phyloP scores from a whole-genome alignment of 208 protist genomes.

The Angomonas ambiguus region DNA sequence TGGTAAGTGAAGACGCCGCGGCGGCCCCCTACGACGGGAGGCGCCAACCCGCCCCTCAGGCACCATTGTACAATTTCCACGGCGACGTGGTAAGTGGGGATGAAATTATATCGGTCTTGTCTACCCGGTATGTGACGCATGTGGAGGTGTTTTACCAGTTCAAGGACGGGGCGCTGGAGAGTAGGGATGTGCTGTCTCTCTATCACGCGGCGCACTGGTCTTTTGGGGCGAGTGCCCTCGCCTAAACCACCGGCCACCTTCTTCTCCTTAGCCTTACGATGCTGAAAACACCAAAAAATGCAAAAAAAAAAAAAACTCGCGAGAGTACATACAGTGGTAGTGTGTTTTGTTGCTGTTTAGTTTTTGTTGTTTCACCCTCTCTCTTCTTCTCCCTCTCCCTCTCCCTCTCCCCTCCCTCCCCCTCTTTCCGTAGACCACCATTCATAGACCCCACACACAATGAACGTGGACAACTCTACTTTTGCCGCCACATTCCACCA shows the following conservation, averaged over 20 bases:
- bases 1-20: constrained; percentile 1
- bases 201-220: constrained; percentile 59
- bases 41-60: constrained; percentile 9
- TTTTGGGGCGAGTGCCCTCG: constrained; percentile 25
- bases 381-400: too few relatives aligned
- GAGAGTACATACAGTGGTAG: too few relatives aligned
- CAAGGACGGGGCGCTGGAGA: constrained; percentile 5
- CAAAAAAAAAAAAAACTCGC: too few relatives aligned
- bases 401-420: constrained; percentile 9
- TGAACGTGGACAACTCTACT: constrained; percentile 68
- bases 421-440: constrained; percentile 4
- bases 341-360: too few relatives aligned
- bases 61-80: constrained; percentile 25
- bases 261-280: too few relatives aligned
- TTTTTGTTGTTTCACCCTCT: too few relatives aligned
- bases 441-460: constrained; percentile 16
- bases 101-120: constrained; percentile 50
- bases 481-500: constrained; percentile 62
- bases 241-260: neutral
- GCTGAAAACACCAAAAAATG: too few relatives aligned
- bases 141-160: constrained; percentile 63
- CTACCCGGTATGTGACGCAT: constrained; percentile 45
- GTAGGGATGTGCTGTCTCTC: constrained; percentile 21
- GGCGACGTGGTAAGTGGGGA: constrained; percentile 27
- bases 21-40: constrained; percentile 8